These are phyloP conservation scores for Ophiostoma sp. DNA, from an alignment of 2,329 filamentous ascomycete species.

Conservation along the genomic window DNA sequence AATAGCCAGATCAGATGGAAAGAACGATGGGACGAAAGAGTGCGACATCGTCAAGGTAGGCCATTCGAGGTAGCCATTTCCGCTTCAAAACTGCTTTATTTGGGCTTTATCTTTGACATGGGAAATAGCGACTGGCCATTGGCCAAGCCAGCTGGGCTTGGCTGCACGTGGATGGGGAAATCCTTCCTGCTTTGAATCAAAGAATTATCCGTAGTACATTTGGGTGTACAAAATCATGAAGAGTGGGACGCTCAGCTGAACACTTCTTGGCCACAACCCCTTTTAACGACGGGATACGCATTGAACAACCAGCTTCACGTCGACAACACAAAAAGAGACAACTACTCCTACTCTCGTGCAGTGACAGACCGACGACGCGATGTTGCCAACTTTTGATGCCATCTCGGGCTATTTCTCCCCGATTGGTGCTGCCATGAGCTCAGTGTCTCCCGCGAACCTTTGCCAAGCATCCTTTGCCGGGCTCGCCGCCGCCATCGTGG, in stretches of 20 bases:
- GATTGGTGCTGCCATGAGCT: not conserved
- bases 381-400: not conserved
- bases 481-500: conserved; percentile 43
- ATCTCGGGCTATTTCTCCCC: not conserved
- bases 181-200: not conserved
- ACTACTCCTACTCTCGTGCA: too few relatives aligned
- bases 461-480: conserved; percentile 53
- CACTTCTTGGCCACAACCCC: not conserved
- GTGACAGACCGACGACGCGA: not conserved
- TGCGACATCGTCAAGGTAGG: not conserved
- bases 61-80: not conserved
- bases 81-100: not conserved
- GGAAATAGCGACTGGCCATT: not conserved
- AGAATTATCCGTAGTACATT: not conserved
- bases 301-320: not conserved
- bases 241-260: not conserved
- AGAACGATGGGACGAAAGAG: not conserved
- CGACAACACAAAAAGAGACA: not conserved
- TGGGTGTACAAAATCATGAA: not conserved
- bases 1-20: not conserved
- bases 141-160: not conserved
- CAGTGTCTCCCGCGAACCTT: conserved; percentile 34
- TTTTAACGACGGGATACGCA: not conserved
- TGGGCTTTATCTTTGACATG: not conserved
- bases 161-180: not conserved